phyloP scores from a whole-genome alignment of 1,284 basidiomycete species.

The Rhodotorula sp. region DNA sequence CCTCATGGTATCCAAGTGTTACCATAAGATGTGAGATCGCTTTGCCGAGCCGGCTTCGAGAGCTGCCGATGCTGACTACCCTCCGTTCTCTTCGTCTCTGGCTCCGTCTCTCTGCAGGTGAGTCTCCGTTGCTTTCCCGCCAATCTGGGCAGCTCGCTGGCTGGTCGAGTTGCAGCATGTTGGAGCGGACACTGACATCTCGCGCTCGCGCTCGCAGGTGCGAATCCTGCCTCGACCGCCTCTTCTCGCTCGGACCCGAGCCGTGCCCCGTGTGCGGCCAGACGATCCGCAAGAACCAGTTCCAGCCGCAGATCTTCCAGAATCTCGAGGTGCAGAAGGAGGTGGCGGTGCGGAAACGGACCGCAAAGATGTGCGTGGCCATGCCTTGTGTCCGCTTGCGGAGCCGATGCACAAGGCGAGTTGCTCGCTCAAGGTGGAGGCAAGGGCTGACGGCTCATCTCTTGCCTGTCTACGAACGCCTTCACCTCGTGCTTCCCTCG shows the following conservation, averaged over 20 bases:
- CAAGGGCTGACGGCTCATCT: no score
- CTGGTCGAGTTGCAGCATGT: not conserved
- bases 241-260: constrained; percentile 94
- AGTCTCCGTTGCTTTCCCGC: not conserved
- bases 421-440: no score
- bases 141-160: not conserved
- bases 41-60: no score
- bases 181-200: not conserved
- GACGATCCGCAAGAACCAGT: constrained; percentile 88
- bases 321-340: constrained; percentile 96
- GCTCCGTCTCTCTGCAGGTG: not conserved
- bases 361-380: constrained; percentile 73
- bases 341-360: constrained; percentile 79
- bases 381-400: no score
- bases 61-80: not conserved
- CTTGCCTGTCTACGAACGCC: not conserved
- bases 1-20: constrained; percentile 84
- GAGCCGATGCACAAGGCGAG: no score
- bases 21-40: constrained; percentile 86
- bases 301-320: constrained; percentile 95
- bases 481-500: not conserved
- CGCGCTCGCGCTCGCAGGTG: constrained; percentile 63
- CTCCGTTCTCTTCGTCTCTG: not conserved
- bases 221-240: constrained; percentile 93
- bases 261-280: constrained; percentile 92